phyloP scores from a whole-genome alignment of 2,329 filamentous ascomycete genomes.

The Furcasterigmium furcatum region DNA sequence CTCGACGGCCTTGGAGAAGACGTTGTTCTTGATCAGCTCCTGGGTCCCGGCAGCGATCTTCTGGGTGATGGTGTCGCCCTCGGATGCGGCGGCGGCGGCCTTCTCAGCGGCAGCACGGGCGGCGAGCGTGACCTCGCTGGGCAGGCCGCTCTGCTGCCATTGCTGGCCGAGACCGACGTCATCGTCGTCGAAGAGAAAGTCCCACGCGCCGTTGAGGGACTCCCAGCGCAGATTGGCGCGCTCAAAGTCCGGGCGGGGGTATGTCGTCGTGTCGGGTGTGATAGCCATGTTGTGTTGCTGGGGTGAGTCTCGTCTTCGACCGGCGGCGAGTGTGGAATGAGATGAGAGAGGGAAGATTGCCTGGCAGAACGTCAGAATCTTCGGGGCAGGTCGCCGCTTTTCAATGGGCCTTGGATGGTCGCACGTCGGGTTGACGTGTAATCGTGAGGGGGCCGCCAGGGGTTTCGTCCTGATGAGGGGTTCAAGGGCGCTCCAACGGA shows the following conservation, averaged over 20 bases:
- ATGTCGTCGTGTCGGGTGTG: constrained; percentile 20
- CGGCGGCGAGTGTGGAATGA: not conserved
- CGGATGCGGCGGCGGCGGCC: constrained; percentile 25
- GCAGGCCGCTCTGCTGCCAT: constrained; percentile 54
- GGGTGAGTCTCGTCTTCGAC: not conserved
- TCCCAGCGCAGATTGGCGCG: constrained; percentile 53
- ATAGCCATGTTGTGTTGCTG: not conserved
- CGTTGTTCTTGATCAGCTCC: constrained; percentile 43
- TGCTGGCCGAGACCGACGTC: constrained; percentile 49
- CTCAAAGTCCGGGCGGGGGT: constrained; percentile 64
- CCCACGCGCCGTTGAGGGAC: constrained; percentile 61
- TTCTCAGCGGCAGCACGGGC: constrained; percentile 8
- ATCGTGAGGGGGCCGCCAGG: no score
- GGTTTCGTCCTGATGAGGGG: no score
- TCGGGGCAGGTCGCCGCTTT: no score
- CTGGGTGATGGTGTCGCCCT: constrained; percentile 28
- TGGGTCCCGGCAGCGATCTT: constrained; percentile 46
- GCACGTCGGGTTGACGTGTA: no score
- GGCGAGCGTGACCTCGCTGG: constrained; percentile 30
- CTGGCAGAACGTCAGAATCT: no score
- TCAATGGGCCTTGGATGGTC: no score
- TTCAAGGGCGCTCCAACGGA: no score
- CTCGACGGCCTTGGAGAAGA: constrained; percentile 23
- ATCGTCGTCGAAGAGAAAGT: constrained; percentile 62
- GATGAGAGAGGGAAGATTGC: not conserved